Evolutionary conservation across 371 early-diverging fungal genomes (phyloP).

Genomic region (Coemansia sp.): DNA sequence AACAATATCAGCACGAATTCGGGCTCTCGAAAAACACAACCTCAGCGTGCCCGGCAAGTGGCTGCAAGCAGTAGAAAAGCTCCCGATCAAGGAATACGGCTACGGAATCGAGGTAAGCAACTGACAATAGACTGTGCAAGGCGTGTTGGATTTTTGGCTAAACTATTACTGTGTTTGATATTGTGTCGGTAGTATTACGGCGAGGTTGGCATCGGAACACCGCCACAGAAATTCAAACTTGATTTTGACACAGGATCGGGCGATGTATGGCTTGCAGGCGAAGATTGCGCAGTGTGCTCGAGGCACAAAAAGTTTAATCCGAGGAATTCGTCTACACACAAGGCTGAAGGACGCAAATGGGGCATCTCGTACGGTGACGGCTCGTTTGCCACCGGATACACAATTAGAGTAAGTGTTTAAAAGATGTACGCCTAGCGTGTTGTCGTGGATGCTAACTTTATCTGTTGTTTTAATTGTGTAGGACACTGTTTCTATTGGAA

Average conservation of each 20-base stretch:
- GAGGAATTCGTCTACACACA: slow-evolving; percentile 56
- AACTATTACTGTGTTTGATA: not conserved
- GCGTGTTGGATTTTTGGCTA: not conserved
- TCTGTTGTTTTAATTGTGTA: slow-evolving; percentile 19
- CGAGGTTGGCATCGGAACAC: slow-evolving; percentile 61
- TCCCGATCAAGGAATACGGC: slow-evolving; percentile 46
- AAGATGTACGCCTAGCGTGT: not conserved
- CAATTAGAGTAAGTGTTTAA: slow-evolving; percentile 38
- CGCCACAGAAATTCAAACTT: slow-evolving; percentile 61
- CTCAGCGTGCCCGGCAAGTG: slow-evolving; percentile 44
- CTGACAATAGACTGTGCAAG: not conserved
- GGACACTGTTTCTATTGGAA: slow-evolving; percentile 57
- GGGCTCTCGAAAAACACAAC: slow-evolving; percentile 37
- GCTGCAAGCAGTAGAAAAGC: slow-evolving; percentile 38
- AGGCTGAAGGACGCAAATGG: slow-evolving; percentile 52
- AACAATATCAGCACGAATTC: slow-evolving; percentile 34
- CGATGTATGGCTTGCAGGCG: slow-evolving; percentile 59
- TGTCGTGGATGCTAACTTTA: not conserved
- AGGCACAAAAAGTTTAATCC: slow-evolving; percentile 59
- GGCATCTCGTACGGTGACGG: slow-evolving; percentile 63
- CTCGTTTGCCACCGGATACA: slow-evolving; percentile 59
- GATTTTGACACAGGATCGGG: slow-evolving; percentile 70
- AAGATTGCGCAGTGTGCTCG: slow-evolving; percentile 55
- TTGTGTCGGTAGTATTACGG: slow-evolving; percentile 46
- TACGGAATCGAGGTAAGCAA: slow-evolving; percentile 45